Conservation (phyloP, 1,284 basidiomycete genomes). For the Trichosporon faecale region DNA sequence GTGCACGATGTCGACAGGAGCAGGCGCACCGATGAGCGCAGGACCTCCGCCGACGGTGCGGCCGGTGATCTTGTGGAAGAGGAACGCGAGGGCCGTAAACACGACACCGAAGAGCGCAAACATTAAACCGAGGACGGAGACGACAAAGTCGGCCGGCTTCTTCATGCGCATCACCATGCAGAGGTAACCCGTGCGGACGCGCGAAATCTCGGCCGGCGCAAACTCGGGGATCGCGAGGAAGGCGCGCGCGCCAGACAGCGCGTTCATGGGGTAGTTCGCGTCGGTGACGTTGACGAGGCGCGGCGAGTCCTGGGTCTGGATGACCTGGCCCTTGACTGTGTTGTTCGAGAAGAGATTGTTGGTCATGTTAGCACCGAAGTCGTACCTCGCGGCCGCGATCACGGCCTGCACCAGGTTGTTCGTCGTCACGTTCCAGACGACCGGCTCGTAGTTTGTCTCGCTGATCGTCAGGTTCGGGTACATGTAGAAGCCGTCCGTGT, state of each 20-base stretch:
- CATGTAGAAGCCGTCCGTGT: constrained; percentile 20
- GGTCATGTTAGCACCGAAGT: constrained; percentile 27
- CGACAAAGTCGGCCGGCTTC: constrained; percentile 20
- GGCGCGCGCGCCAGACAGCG: constrained; percentile 15
- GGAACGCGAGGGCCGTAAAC: constrained; percentile 16
- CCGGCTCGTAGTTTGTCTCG: background rate
- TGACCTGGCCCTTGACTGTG: constrained; percentile 11
- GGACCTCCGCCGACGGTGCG: constrained; percentile 12
- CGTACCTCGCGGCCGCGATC: constrained; percentile 25
- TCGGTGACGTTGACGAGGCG: constrained; percentile 16
- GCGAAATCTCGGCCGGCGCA: constrained; percentile 14
- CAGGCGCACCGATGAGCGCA: constrained; percentile 4
- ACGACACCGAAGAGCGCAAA: constrained; percentile 25
- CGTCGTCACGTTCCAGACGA: constrained; percentile 17
- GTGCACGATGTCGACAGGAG: constrained; percentile 4
- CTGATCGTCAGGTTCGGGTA: constrained; percentile 22
- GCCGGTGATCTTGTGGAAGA: constrained; percentile 21
- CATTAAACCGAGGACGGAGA: constrained; percentile 22
- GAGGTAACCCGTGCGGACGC: constrained; percentile 24
- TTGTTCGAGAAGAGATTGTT: constrained; percentile 23
- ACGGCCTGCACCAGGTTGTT: constrained; percentile 24
- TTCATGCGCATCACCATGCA: constrained; percentile 24
- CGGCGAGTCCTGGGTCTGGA: constrained; percentile 8
- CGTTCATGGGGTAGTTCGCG: constrained; percentile 13
- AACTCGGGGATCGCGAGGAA: constrained; percentile 18